These are phyloP conservation scores for Penicillium nucicola DNA, from an alignment of 495 filamentous ascomycete genomes.

Conservation along the genomic window DNA sequence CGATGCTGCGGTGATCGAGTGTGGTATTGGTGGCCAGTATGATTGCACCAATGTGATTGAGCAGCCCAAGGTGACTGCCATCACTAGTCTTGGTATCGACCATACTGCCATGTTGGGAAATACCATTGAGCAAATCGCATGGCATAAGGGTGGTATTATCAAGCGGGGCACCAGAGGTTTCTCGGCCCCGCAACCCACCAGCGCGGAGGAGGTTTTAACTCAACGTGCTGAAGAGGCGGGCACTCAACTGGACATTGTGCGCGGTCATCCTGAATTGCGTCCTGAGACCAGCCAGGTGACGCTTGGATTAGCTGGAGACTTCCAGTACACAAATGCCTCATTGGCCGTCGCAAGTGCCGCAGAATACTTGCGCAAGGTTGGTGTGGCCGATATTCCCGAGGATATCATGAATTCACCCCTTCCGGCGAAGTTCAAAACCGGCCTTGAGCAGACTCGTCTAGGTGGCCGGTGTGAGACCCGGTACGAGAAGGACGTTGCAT, in stretches of 20 bases:
- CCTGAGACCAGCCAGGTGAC: conserved; percentile 47
- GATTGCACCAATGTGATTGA: conserved; percentile 91
- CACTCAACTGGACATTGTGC: conserved; percentile 58
- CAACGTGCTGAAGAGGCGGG: conserved; percentile 67
- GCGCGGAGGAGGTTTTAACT: conserved; percentile 65
- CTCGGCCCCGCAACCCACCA: conserved; percentile 65
- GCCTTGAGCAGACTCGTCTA: conserved; percentile 72
- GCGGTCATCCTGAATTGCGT: conserved; percentile 58
- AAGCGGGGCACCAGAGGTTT: conserved; percentile 70
- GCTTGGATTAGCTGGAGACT: conserved; percentile 73
- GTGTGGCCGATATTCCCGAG: conserved; percentile 42
- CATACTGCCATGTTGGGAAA: conserved; percentile 75
- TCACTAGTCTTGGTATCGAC: conserved; percentile 88
- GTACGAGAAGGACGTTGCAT: conserved; percentile 61
- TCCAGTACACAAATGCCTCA: conserved; percentile 84
- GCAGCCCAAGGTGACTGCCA: conserved; percentile 67
- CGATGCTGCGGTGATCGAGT: conserved; percentile 83
- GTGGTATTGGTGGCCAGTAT: conserved; percentile 89
- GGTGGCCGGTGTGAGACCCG: conserved; percentile 82
- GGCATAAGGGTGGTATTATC: conserved; percentile 95
- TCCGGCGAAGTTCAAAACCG: conserved; percentile 65
- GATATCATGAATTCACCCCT: conserved; percentile 48
- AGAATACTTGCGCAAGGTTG: conserved; percentile 48
- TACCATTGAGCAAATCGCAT: conserved; percentile 89
- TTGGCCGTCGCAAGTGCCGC: conserved; percentile 75